These are phyloP conservation scores for Aquilaria yunnanensis DNA, from an alignment of 345 rosid genomes.

Conservation along the genomic window DNA sequence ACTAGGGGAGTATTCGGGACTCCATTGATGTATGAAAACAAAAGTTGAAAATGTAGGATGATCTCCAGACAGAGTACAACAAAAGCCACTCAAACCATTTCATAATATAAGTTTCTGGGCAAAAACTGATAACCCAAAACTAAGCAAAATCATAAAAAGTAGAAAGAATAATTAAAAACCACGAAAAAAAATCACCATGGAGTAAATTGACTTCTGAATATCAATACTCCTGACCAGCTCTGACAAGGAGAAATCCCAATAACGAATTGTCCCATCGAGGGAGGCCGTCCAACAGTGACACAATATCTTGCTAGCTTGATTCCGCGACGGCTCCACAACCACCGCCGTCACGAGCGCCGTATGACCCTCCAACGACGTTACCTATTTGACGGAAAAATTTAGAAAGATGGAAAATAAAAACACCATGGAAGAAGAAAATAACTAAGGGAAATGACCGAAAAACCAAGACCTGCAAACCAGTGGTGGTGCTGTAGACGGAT, in stretches of 20 bases:
- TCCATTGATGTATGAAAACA: too few relatives aligned
- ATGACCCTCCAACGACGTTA: constrained; percentile 79
- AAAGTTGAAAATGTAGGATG: too few relatives aligned
- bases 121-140: not conserved
- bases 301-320: constrained; percentile 45
- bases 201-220: constrained; percentile 51
- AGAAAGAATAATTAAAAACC: not conserved
- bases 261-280: constrained; percentile 79
- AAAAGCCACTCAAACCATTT: not conserved
- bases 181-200: constrained; percentile 44
- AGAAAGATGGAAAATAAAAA: not conserved
- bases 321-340: constrained; percentile 59
- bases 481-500: constrained; percentile 76
- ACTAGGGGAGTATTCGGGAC: too few relatives aligned
- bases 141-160: too few relatives aligned
- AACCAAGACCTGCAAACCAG: constrained; percentile 61
- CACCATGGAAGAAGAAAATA: not conserved
- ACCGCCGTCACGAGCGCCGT: constrained; percentile 67
- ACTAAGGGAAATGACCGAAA: not conserved
- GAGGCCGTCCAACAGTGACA: constrained; percentile 94
- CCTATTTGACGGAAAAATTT: constrained; percentile 18
- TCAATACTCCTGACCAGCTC: constrained; percentile 69
- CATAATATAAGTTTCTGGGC: not conserved
- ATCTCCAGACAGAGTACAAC: too few relatives aligned
- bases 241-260: constrained; percentile 85